phyloP scores from a whole-genome alignment of 1,284 basidiomycete species.

The Rhodofomes roseus region DNA sequence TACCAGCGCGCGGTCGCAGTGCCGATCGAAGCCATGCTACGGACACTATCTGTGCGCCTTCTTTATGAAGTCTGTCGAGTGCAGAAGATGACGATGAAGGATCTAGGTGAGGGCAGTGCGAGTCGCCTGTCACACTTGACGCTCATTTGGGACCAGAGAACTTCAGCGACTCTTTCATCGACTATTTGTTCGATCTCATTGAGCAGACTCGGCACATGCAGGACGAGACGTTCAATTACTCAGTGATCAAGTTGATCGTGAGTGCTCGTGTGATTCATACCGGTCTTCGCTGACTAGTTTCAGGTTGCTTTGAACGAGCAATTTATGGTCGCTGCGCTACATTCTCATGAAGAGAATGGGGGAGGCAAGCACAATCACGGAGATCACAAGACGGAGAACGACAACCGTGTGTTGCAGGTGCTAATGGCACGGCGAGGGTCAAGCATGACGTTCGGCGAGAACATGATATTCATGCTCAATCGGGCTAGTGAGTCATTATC shows the following conservation, averaged over 20 bases:
- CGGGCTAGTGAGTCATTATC: conserved; percentile 65
- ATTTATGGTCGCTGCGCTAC: conserved; percentile 85
- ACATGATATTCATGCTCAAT: conserved; percentile 99
- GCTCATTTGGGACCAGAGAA: conserved; percentile 43
- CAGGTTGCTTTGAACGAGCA: conserved; percentile 93
- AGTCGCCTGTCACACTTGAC: background rate
- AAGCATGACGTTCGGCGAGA: conserved; percentile 95
- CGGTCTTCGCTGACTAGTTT: conserved; percentile 24
- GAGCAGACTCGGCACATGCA: conserved; percentile 86
- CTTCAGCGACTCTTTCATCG: conserved; percentile 84
- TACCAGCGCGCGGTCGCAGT: conserved; percentile 39
- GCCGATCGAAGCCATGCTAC: conserved; percentile 79
- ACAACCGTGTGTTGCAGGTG: conserved; percentile 82
- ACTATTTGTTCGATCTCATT: conserved; percentile 90
- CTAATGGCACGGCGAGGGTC: conserved; percentile 80
- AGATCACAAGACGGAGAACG: conserved; percentile 31
- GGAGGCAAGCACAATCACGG: conserved; percentile 7
- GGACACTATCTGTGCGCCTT: conserved; percentile 68
- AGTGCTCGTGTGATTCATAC: conserved; percentile 22
- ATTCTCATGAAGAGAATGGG: conserved; percentile 22
- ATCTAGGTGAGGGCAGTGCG: conserved; percentile 57
- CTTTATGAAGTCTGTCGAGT: conserved; percentile 91
- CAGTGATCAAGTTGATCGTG: conserved; percentile 90
- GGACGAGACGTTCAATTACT: conserved; percentile 93
- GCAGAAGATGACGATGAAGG: conserved; percentile 73